Evolutionary conservation across 306 rosid species (phyloP).

Genomic region (Glycyrrhiza uralensis): DNA sequence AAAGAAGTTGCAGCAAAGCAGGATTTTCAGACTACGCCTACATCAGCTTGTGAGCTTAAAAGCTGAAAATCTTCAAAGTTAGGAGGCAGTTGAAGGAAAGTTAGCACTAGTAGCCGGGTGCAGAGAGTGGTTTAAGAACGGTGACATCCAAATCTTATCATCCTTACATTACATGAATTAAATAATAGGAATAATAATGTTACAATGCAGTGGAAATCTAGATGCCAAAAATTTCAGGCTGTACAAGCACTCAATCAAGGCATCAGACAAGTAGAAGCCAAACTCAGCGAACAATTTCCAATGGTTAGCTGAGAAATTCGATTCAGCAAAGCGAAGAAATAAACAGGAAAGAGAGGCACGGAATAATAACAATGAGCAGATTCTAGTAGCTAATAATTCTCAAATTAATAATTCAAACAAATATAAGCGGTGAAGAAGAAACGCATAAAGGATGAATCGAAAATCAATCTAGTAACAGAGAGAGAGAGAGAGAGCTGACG

Average conservation of each 20-base stretch:
- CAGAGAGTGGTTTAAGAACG: not conserved
- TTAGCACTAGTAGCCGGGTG: not conserved
- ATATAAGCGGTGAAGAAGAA: not conserved
- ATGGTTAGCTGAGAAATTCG: not conserved
- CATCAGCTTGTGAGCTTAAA: not conserved
- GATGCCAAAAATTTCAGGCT: not conserved
- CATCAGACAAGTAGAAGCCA: not conserved
- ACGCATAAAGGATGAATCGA: not conserved
- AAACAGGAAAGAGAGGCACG: not conserved
- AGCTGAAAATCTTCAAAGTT: not conserved
- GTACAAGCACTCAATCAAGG: not conserved
- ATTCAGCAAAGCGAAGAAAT: not conserved
- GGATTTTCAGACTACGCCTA: not conserved
- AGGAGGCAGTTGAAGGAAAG: not conserved
- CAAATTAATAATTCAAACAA: not conserved
- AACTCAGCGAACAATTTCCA: not conserved
- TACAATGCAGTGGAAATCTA: not conserved
- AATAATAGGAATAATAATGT: not conserved
- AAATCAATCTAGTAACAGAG: not conserved
- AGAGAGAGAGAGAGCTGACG: constrained; percentile 52
- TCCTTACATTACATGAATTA: not conserved
- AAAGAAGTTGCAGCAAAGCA: not conserved
- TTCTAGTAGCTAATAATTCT: not conserved
- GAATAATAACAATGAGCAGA: not conserved
- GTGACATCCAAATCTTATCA: not conserved